Evolutionary conservation across 169 alveolate species (phyloP).

Genomic region (Eimeria sp.): DNA sequence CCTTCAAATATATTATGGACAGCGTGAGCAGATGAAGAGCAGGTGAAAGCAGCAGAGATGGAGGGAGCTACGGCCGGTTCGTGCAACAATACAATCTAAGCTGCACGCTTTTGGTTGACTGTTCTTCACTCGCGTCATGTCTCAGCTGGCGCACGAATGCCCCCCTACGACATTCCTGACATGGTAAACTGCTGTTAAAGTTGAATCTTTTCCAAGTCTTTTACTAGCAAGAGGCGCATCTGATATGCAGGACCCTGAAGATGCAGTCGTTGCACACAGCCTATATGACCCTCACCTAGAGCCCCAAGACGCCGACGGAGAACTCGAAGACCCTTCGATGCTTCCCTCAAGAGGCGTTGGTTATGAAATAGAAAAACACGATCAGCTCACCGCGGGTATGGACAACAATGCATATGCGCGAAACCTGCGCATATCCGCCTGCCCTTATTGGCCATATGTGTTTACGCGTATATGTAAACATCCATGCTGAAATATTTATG

Average conservation of each 20-base stretch:
- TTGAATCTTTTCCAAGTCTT: neutral
- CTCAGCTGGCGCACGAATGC: conserved; percentile 45
- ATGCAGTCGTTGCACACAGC: conserved; percentile 2
- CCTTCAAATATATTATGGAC: neutral
- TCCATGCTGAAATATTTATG: neutral
- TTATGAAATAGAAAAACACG: conserved; percentile 36
- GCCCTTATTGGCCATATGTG: neutral
- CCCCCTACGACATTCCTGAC: conserved; percentile 37
- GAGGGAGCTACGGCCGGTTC: conserved; percentile 46
- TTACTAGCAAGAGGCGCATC: neutral
- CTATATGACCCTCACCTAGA: conserved; percentile 51
- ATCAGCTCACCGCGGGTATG: conserved; percentile 18
- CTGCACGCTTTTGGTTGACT: neutral
- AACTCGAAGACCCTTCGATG: conserved; percentile 62
- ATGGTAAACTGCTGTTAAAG: neutral
- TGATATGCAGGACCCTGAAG: conserved; percentile 46
- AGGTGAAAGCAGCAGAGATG: conserved; percentile 21
- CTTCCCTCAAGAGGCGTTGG: conserved; percentile 42
- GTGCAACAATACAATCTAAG: neutral
- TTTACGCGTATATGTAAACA: neutral
- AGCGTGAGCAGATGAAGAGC: neutral
- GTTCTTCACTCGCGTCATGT: neutral
- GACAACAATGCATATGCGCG: neutral
- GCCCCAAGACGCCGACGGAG: conserved; percentile 40
- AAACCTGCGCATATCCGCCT: neutral